Conservation (phyloP, 768 basidiomycete species). For the Boletus subparvulus region DNA sequence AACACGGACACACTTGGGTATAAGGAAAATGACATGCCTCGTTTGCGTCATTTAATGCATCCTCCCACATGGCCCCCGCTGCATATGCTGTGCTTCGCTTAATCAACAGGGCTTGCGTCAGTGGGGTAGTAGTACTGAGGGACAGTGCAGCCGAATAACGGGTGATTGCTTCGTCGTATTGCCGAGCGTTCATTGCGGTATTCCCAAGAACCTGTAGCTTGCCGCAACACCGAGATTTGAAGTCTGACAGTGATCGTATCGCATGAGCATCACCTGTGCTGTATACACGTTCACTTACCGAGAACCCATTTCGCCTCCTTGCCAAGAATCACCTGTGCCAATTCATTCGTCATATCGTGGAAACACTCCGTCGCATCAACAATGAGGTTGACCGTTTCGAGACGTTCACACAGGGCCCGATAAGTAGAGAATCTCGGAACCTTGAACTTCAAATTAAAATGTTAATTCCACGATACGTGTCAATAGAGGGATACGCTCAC, state of each 20-base stretch:
- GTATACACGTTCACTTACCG: neutral
- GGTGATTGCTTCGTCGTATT: too few species aligned
- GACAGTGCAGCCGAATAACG: too few species aligned
- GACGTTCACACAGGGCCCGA: neutral
- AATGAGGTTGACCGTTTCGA: neutral
- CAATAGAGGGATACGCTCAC: neutral
- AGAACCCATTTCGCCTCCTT: neutral
- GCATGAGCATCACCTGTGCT: neutral
- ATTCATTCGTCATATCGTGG: neutral
- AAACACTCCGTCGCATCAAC: neutral
- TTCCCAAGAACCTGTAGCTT: too few species aligned
- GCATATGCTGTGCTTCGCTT: too few species aligned
- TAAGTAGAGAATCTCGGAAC: neutral
- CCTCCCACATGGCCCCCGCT: too few species aligned
- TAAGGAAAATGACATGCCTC: too few species aligned
- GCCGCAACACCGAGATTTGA: neutral
- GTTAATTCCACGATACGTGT: neutral
- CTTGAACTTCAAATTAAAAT: neutral
- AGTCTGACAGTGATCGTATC: neutral
- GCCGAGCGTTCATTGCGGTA: too few species aligned
- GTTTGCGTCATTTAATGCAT: too few species aligned
- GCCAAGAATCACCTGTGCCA: neutral
- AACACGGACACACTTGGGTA: too few species aligned
- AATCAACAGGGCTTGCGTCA: too few species aligned
- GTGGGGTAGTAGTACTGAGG: too few species aligned